Conservation (phyloP, 164 flowering plant genomes). For the Dillenia turbinata region DNA sequence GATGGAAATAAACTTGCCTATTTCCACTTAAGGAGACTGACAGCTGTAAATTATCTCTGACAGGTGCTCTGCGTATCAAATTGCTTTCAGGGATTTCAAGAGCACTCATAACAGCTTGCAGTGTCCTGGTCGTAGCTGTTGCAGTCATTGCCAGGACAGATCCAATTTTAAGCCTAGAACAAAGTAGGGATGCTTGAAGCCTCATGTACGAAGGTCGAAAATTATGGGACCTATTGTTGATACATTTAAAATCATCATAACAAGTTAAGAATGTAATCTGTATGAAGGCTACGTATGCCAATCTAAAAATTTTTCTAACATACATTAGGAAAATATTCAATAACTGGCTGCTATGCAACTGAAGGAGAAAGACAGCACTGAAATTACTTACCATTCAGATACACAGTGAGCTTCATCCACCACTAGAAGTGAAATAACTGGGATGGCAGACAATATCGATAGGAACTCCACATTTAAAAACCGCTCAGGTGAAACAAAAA, state of each 20-base stretch:
- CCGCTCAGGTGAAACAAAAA: slow-evolving; percentile 96
- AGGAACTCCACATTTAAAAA: slow-evolving; percentile 69
- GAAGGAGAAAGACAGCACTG: not conserved
- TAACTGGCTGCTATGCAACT: no score
- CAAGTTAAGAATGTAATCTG: not conserved
- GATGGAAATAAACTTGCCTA: slow-evolving; percentile 44
- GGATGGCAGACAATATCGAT: slow-evolving; percentile 48
- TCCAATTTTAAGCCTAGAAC: slow-evolving; percentile 48
- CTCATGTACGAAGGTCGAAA: slow-evolving; percentile 96
- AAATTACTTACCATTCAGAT: slow-evolving; percentile 82
- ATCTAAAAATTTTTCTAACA: not conserved
- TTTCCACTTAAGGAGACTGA: slow-evolving; percentile 63
- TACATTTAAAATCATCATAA: slow-evolving; percentile 3
- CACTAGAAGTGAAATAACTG: slow-evolving; percentile 73
- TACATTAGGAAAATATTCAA: not conserved
- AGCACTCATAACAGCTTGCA: slow-evolving; percentile 66
- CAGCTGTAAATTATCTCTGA: slow-evolving; percentile 72
- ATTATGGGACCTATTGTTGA: slow-evolving; percentile 83
- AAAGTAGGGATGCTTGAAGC: slow-evolving; percentile 80
- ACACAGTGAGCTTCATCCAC: slow-evolving; percentile 98
- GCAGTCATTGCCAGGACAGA: slow-evolving; percentile 99
- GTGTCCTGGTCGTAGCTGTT: slow-evolving; percentile 76
- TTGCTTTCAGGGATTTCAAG: slow-evolving; percentile 69
- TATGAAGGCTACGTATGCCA: not conserved
- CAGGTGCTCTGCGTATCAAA: slow-evolving; percentile 55